Evolutionary conservation across 2,329 filamentous ascomycete species (phyloP).

Genomic region (Fusarium tjaetaba): DNA sequence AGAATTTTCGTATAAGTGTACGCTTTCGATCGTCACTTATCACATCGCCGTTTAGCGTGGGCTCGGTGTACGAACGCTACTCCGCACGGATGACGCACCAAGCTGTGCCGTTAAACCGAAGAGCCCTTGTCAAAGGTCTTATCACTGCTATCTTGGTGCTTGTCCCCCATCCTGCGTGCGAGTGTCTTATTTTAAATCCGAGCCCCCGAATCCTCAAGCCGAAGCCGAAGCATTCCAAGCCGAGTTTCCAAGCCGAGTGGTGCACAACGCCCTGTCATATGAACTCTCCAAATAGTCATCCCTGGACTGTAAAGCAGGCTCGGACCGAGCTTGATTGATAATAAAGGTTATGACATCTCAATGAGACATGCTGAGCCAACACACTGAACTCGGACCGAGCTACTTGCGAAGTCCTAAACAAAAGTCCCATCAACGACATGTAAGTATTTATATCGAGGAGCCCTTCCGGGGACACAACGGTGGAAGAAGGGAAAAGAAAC

Average conservation of each 20-base stretch:
- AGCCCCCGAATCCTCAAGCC: background rate
- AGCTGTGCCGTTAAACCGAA: too few relatives aligned
- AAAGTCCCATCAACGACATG: background rate
- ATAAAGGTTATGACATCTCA: too few relatives aligned
- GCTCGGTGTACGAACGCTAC: too few relatives aligned
- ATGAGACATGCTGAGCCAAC: too few relatives aligned
- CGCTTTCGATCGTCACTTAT: too few relatives aligned
- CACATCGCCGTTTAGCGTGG: too few relatives aligned
- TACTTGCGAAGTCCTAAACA: background rate
- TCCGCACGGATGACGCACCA: too few relatives aligned
- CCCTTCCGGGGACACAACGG: background rate
- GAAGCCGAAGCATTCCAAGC: background rate
- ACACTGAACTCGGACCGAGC: background rate
- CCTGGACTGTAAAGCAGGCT: background rate
- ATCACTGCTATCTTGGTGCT: background rate
- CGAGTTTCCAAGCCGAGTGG: background rate
- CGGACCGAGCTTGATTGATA: background rate
- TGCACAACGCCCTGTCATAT: background rate
- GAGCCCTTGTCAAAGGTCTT: background rate
- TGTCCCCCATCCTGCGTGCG: too few relatives aligned
- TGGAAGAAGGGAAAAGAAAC: rapidly evolving
- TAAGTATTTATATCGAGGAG: background rate
- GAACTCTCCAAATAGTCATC: too few relatives aligned
- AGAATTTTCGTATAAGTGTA: too few relatives aligned
- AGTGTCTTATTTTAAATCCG: background rate